Evolutionary conservation across 176 grass and related monocot genomes (phyloP).

Genomic region (Saccharum officinarum): DNA sequence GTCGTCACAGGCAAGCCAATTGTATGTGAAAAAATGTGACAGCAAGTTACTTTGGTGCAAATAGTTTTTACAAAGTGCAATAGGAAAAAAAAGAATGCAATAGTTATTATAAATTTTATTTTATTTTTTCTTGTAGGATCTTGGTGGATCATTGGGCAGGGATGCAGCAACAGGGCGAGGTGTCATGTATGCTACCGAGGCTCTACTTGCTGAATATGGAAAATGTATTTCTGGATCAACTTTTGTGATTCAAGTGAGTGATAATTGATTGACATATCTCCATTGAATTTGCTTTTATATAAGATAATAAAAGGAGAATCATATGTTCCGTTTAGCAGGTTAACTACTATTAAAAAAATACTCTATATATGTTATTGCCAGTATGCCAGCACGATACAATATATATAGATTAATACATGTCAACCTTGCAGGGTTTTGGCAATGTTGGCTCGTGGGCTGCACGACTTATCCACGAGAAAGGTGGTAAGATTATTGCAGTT

Average conservation of each 20-base stretch:
- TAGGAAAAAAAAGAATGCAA: neutral
- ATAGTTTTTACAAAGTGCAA: slow-evolving; percentile 14
- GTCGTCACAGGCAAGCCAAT: slow-evolving; percentile 96
- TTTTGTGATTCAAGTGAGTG: slow-evolving; percentile 83
- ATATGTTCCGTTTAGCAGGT: neutral
- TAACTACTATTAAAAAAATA: neutral
- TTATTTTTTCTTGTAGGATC: slow-evolving; percentile 66
- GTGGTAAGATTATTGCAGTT: slow-evolving; percentile 90
- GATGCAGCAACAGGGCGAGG: slow-evolving; percentile 95
- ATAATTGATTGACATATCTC: neutral
- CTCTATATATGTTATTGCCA: neutral
- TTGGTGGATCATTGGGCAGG: slow-evolving; percentile 91
- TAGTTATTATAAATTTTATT: neutral
- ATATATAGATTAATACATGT: neutral
- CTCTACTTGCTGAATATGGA: slow-evolving; percentile 81
- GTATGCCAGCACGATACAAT: neutral
- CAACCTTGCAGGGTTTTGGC: slow-evolving; percentile 74
- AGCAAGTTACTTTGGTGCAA: slow-evolving; percentile 21
- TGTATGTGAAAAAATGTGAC: slow-evolving; percentile 54
- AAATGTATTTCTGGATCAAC: slow-evolving; percentile 81
- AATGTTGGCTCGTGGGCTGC: slow-evolving; percentile 98
- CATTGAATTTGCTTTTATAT: neutral
- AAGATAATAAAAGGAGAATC: neutral
- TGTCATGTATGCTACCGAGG: slow-evolving; percentile 77
- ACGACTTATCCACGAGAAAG: slow-evolving; percentile 72